These are phyloP conservation scores for Alternaria alternata DNA, from an alignment of 2,329 filamentous ascomycete species.

Conservation along the genomic window DNA sequence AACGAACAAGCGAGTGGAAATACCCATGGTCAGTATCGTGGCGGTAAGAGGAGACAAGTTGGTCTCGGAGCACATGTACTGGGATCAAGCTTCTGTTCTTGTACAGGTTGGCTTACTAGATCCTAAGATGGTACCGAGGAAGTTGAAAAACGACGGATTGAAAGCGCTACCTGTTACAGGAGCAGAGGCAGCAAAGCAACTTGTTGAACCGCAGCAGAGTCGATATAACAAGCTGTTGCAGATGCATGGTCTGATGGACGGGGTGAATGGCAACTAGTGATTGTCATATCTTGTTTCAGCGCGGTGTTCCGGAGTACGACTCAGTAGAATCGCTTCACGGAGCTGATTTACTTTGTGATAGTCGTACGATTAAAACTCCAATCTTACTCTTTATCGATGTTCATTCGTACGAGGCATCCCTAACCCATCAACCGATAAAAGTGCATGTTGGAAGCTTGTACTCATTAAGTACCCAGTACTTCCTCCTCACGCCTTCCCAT, in stretches of 20 bases:
- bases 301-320: constrained; percentile 12
- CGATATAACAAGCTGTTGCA: constrained; percentile 53
- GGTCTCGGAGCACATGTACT: constrained; percentile 66
- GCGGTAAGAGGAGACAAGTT: constrained; percentile 62
- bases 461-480: constrained; percentile 87
- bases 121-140: constrained; percentile 60
- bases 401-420: background rate
- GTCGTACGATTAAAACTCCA: background rate
- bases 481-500: constrained; percentile 87
- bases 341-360: background rate
- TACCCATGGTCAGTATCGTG: constrained; percentile 65
- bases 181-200: constrained; percentile 52
- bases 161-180: constrained; percentile 53
- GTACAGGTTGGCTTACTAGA: constrained; percentile 65
- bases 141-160: constrained; percentile 49
- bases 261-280: constrained; percentile 24
- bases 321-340: background rate
- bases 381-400: background rate
- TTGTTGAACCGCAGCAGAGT: constrained; percentile 51
- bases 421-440: constrained; percentile 67
- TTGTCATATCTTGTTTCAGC: constrained; percentile 11
- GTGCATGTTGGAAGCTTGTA: constrained; percentile 79
- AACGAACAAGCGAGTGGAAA: constrained; percentile 63
- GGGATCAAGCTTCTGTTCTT: constrained; percentile 67
- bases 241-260: constrained; percentile 45